Conservation (phyloP, 371 early-diverging fungal genomes). For the Cokeromyces recurvatus region DNA sequence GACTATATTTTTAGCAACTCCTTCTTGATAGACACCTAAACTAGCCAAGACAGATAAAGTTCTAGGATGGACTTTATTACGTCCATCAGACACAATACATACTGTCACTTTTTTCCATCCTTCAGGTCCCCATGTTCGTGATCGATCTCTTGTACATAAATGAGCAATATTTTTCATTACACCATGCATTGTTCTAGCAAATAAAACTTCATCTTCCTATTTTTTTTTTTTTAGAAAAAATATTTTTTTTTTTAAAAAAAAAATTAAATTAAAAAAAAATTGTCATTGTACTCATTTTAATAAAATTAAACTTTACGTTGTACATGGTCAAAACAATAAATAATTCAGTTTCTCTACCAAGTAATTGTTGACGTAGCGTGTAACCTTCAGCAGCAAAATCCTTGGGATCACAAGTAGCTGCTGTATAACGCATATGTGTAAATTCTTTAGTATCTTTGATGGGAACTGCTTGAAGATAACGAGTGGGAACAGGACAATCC, state of each 20-base stretch:
- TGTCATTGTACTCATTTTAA: no score
- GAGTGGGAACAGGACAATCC: slow-evolving; percentile 72
- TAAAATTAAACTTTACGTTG: no score
- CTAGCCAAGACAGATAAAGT: slow-evolving; percentile 72
- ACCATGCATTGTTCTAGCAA: slow-evolving; percentile 86
- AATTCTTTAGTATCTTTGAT: slow-evolving; percentile 64
- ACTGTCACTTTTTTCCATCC: slow-evolving; percentile 94
- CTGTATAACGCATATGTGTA: slow-evolving; percentile 80
- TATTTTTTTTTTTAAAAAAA: neutral
- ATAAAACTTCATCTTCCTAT: slow-evolving; percentile 86
- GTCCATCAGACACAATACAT: slow-evolving; percentile 82
- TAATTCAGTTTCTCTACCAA: slow-evolving; percentile 77
- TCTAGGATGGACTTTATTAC: slow-evolving; percentile 63
- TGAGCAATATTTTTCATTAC: slow-evolving; percentile 91
- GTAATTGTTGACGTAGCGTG: slow-evolving; percentile 76
- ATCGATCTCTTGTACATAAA: slow-evolving; percentile 75
- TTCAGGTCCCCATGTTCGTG: slow-evolving; percentile 80
- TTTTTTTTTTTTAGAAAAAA: no score
- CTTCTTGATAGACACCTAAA: slow-evolving; percentile 93
- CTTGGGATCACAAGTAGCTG: slow-evolving; percentile 80
- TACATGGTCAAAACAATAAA: slow-evolving; percentile 87
- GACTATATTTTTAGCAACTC: slow-evolving; percentile 66
- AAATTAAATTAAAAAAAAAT: neutral
- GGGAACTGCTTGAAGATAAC: slow-evolving; percentile 55
- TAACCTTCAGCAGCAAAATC: slow-evolving; percentile 71